A percentile compares a stretch with the other conserved stretches of the same genome.
These are phyloP conservation scores for Scleroderma bovista DNA, from an alignment of 768 basidiomycete genomes.

Conservation along the genomic window DNA sequence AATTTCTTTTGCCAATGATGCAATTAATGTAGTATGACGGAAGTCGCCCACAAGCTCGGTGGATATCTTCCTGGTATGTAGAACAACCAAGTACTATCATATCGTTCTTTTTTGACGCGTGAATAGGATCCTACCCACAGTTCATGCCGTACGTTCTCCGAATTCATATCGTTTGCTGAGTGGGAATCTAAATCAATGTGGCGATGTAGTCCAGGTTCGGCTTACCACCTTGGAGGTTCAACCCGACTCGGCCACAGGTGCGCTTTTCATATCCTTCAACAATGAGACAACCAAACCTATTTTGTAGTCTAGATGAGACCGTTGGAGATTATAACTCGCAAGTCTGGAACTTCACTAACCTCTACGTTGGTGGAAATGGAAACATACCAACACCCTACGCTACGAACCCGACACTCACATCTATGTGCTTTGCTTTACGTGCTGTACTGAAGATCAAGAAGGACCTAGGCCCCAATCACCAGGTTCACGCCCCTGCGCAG, in stretches of 20 bases:
- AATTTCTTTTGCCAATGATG: no score
- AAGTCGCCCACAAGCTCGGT: background rate
- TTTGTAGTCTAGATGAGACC: conserved; percentile 10
- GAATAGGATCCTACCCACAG: conserved; percentile 19
- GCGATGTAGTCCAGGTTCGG: conserved; percentile 9
- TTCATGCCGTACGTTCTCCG: conserved; percentile 17
- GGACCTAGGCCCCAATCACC: no score
- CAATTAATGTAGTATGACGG: no score
- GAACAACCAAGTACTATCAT: no score
- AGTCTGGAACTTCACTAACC: conserved; percentile 18
- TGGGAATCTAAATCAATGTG: no score
- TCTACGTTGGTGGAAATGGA: conserved; percentile 30
- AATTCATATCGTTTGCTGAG: no score
- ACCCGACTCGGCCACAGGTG: background rate
- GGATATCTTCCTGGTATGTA: background rate
- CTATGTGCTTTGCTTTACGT: no score
- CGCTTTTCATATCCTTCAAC: background rate
- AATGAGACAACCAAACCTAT: background rate
- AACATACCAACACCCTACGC: conserved; percentile 18
- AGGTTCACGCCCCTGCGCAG: no score
- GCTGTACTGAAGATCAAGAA: no score
- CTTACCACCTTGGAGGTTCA: conserved; percentile 8
- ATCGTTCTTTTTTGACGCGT: no score
- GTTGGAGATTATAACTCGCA: conserved; percentile 23
- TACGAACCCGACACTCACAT: conserved; percentile 18